Evolutionary conservation across 2,329 filamentous ascomycete genomes (phyloP), one percentile per base, ranked within the genome.

Genomic region (Xylariaceae sp.): DNA sequence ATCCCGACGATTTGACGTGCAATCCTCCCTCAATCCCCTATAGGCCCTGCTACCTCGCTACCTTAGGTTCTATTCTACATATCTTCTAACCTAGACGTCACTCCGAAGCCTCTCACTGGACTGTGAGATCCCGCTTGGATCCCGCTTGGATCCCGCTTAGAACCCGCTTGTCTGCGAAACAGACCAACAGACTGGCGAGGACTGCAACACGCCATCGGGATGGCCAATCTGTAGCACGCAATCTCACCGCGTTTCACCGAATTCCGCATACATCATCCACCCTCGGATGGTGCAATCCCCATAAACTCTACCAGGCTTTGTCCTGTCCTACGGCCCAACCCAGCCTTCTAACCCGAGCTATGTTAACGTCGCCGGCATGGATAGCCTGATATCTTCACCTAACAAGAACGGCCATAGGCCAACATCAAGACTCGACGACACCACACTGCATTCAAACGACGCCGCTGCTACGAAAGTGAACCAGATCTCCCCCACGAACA

Each of bases 201-300:
- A 48, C 40, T 44, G 45, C 40, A 21, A 49, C 37, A 29, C 40
- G 7, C 44, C 23, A 56, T 47, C 44, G 49, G 50, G 48, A 45
- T 54, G 50, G 62, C 61, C 58, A 58, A 50, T 55, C 42, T 52
- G 48, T 44, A 67, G 66, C 66, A 68, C 65, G 65, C 66, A 56
- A 67, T 67, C 65, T 62, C 52, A 60, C 64, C 62, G 53, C 52
- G 56, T 63, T 67, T 65, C 63, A 59, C 62, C 62, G 59, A 46
- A 48, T 21, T 44, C 54, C 23, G 23, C n/a, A n/a, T 54, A 56
- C 46, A 50, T 54, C 56, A 65, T 58, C 57, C 46, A 40, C 41
- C 55, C 50, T 52, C 52, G 51, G 65, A 68, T 68, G 62, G 48
- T 61, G 58, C 64, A 63, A 62, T 60, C 42, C 45, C 32, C 56